Evolutionary conservation across 805 yeast species (phyloP).

Genomic region (Candida sonorensis): DNA sequence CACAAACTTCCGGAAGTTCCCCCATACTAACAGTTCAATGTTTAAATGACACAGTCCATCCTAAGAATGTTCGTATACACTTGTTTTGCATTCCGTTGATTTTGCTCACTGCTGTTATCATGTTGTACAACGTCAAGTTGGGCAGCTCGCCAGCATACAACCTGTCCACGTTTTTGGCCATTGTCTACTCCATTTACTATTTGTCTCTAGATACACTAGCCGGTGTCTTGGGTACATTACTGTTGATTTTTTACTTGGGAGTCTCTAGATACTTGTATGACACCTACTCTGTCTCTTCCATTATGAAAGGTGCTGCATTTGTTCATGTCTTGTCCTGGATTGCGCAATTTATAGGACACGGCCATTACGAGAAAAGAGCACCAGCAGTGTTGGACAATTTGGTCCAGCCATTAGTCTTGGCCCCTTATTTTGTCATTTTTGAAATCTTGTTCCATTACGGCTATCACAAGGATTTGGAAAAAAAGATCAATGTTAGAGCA

Average conservation of each 20-base stretch:
- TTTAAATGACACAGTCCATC: conserved; percentile 10
- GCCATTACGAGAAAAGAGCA: conserved; percentile 66
- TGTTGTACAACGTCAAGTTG: conserved; percentile 20
- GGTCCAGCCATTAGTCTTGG: conserved; percentile 78
- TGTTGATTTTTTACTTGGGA: conserved; percentile 24
- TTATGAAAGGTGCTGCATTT: conserved; percentile 25
- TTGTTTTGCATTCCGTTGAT: conserved; percentile 75
- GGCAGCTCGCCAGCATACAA: conserved; percentile 23
- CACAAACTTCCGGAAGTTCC: background rate
- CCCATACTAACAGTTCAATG: background rate
- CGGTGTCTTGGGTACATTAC: conserved; percentile 32
- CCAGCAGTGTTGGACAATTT: conserved; percentile 86
- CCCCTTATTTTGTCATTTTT: conserved; percentile 83
- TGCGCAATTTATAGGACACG: conserved; percentile 86
- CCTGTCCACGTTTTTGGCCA: conserved; percentile 38
- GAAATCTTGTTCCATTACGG: conserved; percentile 73
- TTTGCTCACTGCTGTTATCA: conserved; percentile 44
- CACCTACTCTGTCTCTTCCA: conserved; percentile 13
- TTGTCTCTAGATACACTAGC: conserved; percentile 48
- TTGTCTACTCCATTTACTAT: conserved; percentile 53
- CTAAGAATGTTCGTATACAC: conserved; percentile 67
- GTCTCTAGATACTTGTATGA: conserved; percentile 11
- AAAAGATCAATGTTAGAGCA: conserved; percentile 41
- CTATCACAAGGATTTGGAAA: conserved; percentile 42
- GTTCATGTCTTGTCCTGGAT: conserved; percentile 62